phyloP scores from a whole-genome alignment of 2,329 filamentous ascomycete species.

The Fusarium miscanthi region DNA sequence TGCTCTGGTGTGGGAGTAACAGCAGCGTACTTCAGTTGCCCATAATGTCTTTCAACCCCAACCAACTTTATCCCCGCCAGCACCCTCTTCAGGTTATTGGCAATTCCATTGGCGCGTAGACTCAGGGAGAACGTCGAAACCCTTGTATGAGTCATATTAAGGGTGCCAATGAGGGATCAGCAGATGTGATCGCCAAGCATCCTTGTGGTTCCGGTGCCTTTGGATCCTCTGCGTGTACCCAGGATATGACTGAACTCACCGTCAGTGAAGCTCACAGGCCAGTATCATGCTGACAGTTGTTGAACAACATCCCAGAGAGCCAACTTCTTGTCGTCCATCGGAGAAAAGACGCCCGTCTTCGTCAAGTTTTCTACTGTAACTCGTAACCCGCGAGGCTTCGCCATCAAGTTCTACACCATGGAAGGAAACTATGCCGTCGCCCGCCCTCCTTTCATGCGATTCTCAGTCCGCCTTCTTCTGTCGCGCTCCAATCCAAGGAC shows the following conservation, averaged over 20 bases:
- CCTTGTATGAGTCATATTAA: background rate
- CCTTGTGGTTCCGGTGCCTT: constrained; percentile 11
- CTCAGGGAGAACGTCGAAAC: background rate
- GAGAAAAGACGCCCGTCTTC: constrained; percentile 6
- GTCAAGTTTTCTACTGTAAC: constrained; percentile 9
- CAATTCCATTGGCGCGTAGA: background rate
- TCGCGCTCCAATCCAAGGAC: constrained; percentile 9
- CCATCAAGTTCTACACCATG: constrained; percentile 7
- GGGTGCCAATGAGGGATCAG: background rate
- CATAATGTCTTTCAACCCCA: constrained; percentile 15
- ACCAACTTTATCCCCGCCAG: constrained; percentile 8
- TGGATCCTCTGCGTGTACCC: constrained; percentile 3
- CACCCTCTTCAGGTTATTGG: constrained; percentile 3
- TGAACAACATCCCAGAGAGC: background rate
- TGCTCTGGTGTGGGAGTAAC: background rate
- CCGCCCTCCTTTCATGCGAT: too few species aligned
- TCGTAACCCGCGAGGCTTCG: constrained; percentile 5
- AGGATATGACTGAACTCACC: constrained; percentile 7
- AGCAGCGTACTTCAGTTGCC: background rate
- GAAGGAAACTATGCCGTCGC: background rate
- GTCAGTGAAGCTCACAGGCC: background rate
- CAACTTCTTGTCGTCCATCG: background rate
- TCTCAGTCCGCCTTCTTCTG: constrained; percentile 9
- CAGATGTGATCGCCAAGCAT: constrained; percentile 2
- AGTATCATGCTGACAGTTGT: background rate